Percentiles rank a stretch among this genome's conserved stretches.
phyloP scores from a whole-genome alignment of 1,284 basidiomycete genomes.

The Cryptococcus hybrid region DNA sequence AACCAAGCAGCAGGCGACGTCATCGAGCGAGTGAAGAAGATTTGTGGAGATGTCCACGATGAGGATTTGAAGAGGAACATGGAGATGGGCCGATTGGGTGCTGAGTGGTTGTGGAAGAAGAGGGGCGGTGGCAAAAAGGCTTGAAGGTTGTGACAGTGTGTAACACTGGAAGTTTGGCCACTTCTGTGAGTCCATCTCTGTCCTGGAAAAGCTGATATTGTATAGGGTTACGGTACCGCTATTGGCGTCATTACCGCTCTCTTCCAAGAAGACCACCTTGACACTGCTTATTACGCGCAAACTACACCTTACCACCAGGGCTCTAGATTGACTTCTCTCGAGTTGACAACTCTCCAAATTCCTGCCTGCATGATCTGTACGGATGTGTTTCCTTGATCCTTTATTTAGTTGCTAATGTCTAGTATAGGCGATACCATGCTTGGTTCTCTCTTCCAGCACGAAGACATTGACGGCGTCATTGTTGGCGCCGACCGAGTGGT shows the following conservation, averaged over 20 bases:
- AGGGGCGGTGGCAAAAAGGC: conserved; percentile 50
- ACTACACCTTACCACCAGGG: conserved; percentile 89
- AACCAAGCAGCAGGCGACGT: conserved; percentile 50
- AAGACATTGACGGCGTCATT: conserved; percentile 78
- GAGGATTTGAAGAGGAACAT: conserved; percentile 83
- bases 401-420: neutral
- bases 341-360: conserved; percentile 75
- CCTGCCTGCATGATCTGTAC: conserved; percentile 81
- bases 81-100: conserved; percentile 75
- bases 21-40: conserved; percentile 59
- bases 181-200: conserved; percentile 61
- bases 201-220: neutral
- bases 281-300: conserved; percentile 83
- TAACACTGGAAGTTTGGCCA: conserved; percentile 90
- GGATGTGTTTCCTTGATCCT: conserved; percentile 2
- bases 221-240: conserved; percentile 86
- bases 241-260: conserved; percentile 88
- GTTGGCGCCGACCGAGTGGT: conserved; percentile 86
- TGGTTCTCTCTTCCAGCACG: conserved; percentile 83
- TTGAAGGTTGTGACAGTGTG: conserved; percentile 89
- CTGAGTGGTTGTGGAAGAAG: conserved; percentile 71
- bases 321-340: conserved; percentile 72
- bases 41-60: conserved; percentile 60
- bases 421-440: conserved; percentile 77
- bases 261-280: conserved; percentile 69